Percentiles rank a stretch among this genome's conserved stretches.
These are phyloP conservation scores for Vachellia collinsii DNA, from an alignment of 306 rosid genomes.

Conservation along the genomic window DNA sequence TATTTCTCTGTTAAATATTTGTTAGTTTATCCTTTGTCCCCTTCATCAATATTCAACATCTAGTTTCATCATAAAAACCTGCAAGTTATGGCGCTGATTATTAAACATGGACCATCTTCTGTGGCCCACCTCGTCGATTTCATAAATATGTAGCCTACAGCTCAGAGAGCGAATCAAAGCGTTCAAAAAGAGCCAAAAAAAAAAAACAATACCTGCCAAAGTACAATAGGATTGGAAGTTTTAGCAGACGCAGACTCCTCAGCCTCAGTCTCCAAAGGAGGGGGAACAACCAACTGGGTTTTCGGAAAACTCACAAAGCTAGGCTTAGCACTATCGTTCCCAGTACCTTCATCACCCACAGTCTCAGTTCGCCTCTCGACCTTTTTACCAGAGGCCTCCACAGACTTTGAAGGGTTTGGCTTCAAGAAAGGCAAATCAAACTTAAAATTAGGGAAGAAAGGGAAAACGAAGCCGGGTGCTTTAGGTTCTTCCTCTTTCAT, in stretches of 20 bases:
- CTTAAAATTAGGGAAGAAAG: conserved; percentile 59
- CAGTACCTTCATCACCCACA: conserved; percentile 27
- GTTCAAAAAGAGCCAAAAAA: neutral
- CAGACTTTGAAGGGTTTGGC: conserved; percentile 31
- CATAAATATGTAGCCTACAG: neutral
- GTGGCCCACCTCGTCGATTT: neutral
- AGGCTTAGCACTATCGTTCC: conserved; percentile 34
- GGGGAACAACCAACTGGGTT: conserved; percentile 44
- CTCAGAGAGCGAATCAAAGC: neutral
- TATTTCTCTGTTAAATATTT: neutral
- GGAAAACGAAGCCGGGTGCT: conserved; percentile 35
- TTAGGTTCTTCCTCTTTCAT: conserved; percentile 34
- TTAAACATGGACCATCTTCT: neutral
- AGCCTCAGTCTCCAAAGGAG: conserved; percentile 56
- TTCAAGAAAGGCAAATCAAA: conserved; percentile 61
- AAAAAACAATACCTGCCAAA: conserved; percentile 71
- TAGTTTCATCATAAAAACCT: neutral
- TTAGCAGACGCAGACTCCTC: conserved; percentile 51
- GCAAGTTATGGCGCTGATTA: neutral
- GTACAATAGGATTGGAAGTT: conserved; percentile 72
- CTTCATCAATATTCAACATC: neutral
- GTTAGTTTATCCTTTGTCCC: neutral
- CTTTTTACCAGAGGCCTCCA: conserved; percentile 1
- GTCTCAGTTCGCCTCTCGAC: conserved; percentile 3
- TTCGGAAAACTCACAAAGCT: conserved; percentile 63